Conservation (phyloP, 306 rosid genomes). For the Fragaria nilgerrensis region DNA sequence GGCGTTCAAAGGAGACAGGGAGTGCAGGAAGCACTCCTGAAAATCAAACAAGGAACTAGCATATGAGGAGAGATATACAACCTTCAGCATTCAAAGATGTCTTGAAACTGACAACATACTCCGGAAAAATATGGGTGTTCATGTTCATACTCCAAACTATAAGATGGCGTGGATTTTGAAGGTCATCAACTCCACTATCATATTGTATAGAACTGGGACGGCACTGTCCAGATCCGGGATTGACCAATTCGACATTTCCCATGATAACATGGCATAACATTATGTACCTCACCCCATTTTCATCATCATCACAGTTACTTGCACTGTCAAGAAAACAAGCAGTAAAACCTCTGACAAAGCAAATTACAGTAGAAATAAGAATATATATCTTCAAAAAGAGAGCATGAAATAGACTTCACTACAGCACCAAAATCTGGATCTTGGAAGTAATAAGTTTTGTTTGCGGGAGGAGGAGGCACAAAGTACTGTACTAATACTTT, state of each 20-base stretch:
- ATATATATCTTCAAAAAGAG: not conserved
- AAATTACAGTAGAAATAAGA: not conserved
- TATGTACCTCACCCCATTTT: constrained; percentile 30
- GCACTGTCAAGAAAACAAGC: constrained; percentile 27
- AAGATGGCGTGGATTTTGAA: constrained; percentile 30
- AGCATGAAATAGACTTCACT: not conserved
- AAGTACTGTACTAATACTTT: not conserved
- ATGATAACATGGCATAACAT: constrained; percentile 29
- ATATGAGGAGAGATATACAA: constrained; percentile 19
- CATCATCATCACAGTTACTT: constrained; percentile 29
- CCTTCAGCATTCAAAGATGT: constrained; percentile 15
- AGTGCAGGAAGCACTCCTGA: not conserved
- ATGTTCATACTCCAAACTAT: constrained; percentile 29
- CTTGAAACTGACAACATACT: constrained; percentile 36
- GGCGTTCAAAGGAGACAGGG: not conserved
- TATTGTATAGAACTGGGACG: constrained; percentile 30
- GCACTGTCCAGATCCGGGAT: constrained; percentile 28
- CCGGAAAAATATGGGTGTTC: constrained; percentile 32
- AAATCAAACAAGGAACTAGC: constrained; percentile 6
- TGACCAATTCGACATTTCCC: constrained; percentile 32
- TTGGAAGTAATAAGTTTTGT: not conserved
- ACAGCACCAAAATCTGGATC: not conserved
- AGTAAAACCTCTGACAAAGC: constrained; percentile 3
- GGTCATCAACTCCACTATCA: constrained; percentile 39
- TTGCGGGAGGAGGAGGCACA: not conserved